Evolutionary conservation across 1,284 basidiomycete genomes (phyloP).

Genomic region (Malassezia obtusa): DNA sequence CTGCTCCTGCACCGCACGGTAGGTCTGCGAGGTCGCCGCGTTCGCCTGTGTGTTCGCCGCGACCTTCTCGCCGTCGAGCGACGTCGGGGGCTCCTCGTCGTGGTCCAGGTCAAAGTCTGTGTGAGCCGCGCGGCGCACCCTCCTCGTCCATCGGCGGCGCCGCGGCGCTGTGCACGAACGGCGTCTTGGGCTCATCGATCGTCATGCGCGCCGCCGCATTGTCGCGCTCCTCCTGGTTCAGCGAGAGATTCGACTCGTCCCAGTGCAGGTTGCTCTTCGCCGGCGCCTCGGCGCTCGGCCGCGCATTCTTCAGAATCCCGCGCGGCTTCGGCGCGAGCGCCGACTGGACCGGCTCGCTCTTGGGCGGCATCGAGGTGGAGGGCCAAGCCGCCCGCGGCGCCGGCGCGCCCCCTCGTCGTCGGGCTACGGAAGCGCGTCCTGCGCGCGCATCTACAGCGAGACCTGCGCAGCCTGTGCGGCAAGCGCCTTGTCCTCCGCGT

Average conservation of each 20-base stretch:
- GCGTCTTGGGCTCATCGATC: conserved; percentile 48
- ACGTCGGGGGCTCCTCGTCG: conserved; percentile 3
- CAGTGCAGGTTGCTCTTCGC: conserved; percentile 29
- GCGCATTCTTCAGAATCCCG: conserved; percentile 44
- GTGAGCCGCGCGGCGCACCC: not conserved
- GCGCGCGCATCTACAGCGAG: not conserved
- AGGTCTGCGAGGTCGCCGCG: conserved; percentile 7
- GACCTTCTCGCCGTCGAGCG: conserved; percentile 18
- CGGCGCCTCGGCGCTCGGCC: conserved; percentile 21
- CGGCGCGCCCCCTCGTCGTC: not conserved
- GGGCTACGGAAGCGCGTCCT: not conserved
- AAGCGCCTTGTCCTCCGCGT: conserved; percentile 8
- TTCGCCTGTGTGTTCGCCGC: conserved; percentile 40
- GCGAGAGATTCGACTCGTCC: conserved; percentile 44
- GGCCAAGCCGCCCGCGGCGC: not conserved
- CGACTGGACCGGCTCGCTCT: conserved; percentile 39
- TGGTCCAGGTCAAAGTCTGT: conserved; percentile 34
- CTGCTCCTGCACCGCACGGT: not conserved
- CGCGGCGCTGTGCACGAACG: conserved; percentile 38
- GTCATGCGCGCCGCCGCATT: conserved; percentile 42
- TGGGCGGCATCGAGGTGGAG: conserved; percentile 14
- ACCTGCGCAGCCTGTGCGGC: conserved; percentile 10
- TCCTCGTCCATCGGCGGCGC: conserved; percentile 35
- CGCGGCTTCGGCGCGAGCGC: conserved; percentile 38
- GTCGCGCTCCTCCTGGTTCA: conserved; percentile 42